Conservation (phyloP, 2,329 filamentous ascomycete species). For the Bisporella sp. region DNA sequence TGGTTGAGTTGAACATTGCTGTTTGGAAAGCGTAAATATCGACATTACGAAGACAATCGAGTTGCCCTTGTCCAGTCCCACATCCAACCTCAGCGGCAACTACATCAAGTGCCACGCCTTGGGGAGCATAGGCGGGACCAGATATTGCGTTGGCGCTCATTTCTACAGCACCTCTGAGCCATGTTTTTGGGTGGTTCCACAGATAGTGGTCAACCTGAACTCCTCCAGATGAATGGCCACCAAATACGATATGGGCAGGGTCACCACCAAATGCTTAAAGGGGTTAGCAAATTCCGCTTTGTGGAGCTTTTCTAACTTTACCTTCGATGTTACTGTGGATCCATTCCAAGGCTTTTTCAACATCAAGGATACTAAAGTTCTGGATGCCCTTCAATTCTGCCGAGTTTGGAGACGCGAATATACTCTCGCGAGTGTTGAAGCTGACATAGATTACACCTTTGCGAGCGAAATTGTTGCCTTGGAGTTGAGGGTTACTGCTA, state of each 20-base stretch:
- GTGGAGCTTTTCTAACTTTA: slow-evolving; percentile 48
- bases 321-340: slow-evolving; percentile 55
- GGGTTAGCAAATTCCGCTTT: too few relatives aligned
- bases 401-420: slow-evolving; percentile 33
- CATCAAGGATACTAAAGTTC: slow-evolving; percentile 47
- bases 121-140: slow-evolving; percentile 32
- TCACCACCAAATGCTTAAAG: too few relatives aligned
- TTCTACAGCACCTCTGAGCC: slow-evolving; percentile 32
- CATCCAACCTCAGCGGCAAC: slow-evolving; percentile 33
- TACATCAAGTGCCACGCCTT: slow-evolving; percentile 30
- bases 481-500: slow-evolving; percentile 30
- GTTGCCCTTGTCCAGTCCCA: slow-evolving; percentile 25
- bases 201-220: slow-evolving; percentile 34
- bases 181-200: slow-evolving; percentile 33
- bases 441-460: slow-evolving; percentile 30
- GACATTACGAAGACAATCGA: slow-evolving; percentile 32
- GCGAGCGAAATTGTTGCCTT: slow-evolving; percentile 10
- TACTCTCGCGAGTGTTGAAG: slow-evolving; percentile 37
- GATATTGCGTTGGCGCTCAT: slow-evolving; percentile 37
- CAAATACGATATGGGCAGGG: slow-evolving; percentile 21
- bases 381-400: slow-evolving; percentile 5
- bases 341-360: slow-evolving; percentile 51
- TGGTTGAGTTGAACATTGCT: slow-evolving; percentile 29
- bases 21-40: slow-evolving; percentile 26
- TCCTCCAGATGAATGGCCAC: slow-evolving; percentile 43